Base-by-base conservation (phyloP, 257 asterid genomes). In the Nicotiana otophora region DNA sequence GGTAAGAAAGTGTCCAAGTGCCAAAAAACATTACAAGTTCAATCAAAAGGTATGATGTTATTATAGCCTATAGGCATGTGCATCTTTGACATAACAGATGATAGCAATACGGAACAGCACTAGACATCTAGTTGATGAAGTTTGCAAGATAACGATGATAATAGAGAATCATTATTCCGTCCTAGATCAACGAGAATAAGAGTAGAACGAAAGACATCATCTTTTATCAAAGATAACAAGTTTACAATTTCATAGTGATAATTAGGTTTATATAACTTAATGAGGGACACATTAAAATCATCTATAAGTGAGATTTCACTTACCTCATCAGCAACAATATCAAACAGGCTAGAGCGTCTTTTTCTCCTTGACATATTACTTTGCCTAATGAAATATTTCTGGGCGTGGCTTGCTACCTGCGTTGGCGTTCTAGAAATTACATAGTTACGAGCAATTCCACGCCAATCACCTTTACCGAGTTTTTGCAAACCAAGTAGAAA, bases 381-480 rank as follows among this genome's bases (percentile, higher is more conserved):
- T 88, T 96, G 99, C 88, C 99, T 88, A 83, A 96, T 94, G 89
- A 96, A 96, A 88, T 94, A 94, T 79, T 96, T 96, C 72, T 96
- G 99, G 75, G 99, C 99, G 63, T 96, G 99, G 88, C 99, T 96
- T 62, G 99, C 99, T 23, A 96, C 99, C 89, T 96, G 99, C 64
- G 99, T 96, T 62, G 99, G 98, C 0, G 98, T 96, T 87, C 98
- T 90, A 28, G 99, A 82, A 79, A 94, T 87, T 17, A 96, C 99
- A 81, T 90, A 96, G 87, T 91, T 93, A 15, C 99, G 94, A 36
- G 99, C 96, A 88, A 96, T 96, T 82, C 99, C 99, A 75, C 99
- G 98, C 99, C 99, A 96, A 81, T 96, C 99, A 39, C 99, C 99
- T 91, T 96, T 96, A 61, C 99, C 99, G 11, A 96, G 97, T 92